Percentiles rank a stretch among this genome's conserved stretches.
Conservation (phyloP, 768 basidiomycete genomes). For the Suillus luteus region DNA sequence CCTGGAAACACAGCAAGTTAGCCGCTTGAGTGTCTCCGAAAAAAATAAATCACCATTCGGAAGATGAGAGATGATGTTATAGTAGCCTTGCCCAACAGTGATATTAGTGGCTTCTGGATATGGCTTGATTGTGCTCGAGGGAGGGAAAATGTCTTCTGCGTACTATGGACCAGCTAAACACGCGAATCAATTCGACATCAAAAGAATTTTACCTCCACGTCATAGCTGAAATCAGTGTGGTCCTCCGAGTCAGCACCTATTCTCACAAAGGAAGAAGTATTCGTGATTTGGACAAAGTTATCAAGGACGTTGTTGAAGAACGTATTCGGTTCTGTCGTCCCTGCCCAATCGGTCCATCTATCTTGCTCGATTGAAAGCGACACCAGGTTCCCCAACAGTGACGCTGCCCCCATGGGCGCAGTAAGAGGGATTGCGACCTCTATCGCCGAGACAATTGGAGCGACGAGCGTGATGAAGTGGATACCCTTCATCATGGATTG, state of each 20-base stretch:
- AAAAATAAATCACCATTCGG: slow-evolving; percentile 41
- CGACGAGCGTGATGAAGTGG: slow-evolving; percentile 8
- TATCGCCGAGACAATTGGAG: slow-evolving; percentile 15
- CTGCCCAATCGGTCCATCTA: slow-evolving; percentile 69
- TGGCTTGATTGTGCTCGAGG: slow-evolving; percentile 48
- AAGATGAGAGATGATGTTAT: slow-evolving; percentile 51
- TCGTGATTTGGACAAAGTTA: slow-evolving; percentile 55
- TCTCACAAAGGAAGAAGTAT: slow-evolving; percentile 55
- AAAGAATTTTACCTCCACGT: slow-evolving; percentile 41
- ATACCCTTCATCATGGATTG: slow-evolving; percentile 11
- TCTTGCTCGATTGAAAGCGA: slow-evolving; percentile 75
- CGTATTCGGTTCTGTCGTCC: slow-evolving; percentile 49
- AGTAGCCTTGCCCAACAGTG: slow-evolving; percentile 59
- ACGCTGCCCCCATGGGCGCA: slow-evolving; percentile 37
- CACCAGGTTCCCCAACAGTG: slow-evolving; percentile 48
- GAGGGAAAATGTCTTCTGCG: slow-evolving; percentile 51
- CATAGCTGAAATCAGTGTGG: slow-evolving; percentile 55
- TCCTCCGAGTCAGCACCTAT: slow-evolving; percentile 62
- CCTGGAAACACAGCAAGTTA: slow-evolving; percentile 35
- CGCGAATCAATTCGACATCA: not conserved
- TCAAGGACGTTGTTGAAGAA: slow-evolving; percentile 64
- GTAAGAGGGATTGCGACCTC: slow-evolving; percentile 43
- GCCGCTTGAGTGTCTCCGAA: not conserved
- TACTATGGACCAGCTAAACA: slow-evolving; percentile 33
- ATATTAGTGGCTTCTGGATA: slow-evolving; percentile 70